Evolutionary conservation across 805 yeast genomes (phyloP).

Genomic region (Ogataea philodendri): DNA sequence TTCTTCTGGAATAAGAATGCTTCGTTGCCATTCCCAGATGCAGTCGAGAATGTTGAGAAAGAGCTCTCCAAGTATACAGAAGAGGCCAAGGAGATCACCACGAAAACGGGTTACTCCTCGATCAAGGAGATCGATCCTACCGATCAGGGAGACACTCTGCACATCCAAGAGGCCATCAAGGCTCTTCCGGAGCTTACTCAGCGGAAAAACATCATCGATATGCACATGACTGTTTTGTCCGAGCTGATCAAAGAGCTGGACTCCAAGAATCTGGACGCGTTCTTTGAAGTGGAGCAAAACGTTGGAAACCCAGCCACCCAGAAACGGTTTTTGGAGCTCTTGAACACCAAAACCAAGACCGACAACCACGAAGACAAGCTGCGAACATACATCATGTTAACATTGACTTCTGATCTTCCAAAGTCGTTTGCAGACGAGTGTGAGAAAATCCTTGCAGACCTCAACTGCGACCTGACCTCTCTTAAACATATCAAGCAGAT

Average conservation of each 20-base stretch:
- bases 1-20: conserved; percentile 88
- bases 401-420: conserved; percentile 52
- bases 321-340: conserved; percentile 57
- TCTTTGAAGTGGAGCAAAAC: conserved; percentile 92
- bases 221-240: conserved; percentile 95
- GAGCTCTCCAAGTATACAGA: conserved; percentile 78
- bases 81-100: conserved; percentile 84
- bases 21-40: conserved; percentile 93
- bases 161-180: conserved; percentile 82
- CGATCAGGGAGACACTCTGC: conserved; percentile 53
- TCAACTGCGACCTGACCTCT: conserved; percentile 61
- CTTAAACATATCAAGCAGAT: conserved; percentile 73
- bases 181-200: conserved; percentile 90
- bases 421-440: conserved; percentile 52
- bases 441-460: conserved; percentile 55
- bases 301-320: conserved; percentile 58
- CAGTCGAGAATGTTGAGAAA: conserved; percentile 92
- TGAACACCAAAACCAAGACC: conserved; percentile 54
- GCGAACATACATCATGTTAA: conserved; percentile 82
- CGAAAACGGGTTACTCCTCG: conserved; percentile 67
- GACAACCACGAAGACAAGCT: conserved; percentile 68
- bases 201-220: conserved; percentile 83
- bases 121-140: conserved; percentile 72
- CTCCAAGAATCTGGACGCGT: conserved; percentile 81
- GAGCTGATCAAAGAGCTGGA: conserved; percentile 79